phyloP scores from a whole-genome alignment of 768 basidiomycete genomes.

The Kwoniella heveanensis region DNA sequence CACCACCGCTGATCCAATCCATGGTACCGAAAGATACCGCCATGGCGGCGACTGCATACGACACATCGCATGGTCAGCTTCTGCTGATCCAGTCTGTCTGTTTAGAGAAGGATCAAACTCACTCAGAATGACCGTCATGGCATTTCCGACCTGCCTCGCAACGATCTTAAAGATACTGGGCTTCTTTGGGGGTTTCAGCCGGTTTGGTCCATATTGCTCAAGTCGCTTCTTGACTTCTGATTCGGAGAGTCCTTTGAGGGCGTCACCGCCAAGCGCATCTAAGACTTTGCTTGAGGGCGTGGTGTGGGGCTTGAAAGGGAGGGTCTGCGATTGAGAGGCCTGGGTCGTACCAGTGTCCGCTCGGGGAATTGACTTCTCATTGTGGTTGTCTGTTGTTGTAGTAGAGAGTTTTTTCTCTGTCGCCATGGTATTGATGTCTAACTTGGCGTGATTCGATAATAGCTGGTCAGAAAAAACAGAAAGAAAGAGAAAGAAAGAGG shows the following conservation, averaged over 20 bases:
- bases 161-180: constrained; percentile 49
- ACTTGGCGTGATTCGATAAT: neutral
- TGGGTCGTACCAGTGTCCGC: constrained; percentile 30
- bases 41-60: constrained; percentile 55
- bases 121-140: constrained; percentile 48
- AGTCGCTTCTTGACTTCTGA: constrained; percentile 38
- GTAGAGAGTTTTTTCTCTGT: constrained; percentile 17
- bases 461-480: neutral
- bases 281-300: constrained; percentile 46
- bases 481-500: constrained; percentile 5
- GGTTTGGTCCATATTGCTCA: constrained; percentile 51
- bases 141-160: constrained; percentile 52
- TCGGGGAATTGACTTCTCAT: constrained; percentile 23
- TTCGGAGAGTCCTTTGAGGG: constrained; percentile 46
- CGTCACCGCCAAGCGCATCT: constrained; percentile 43
- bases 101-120: constrained; percentile 12
- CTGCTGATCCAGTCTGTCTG: constrained; percentile 18
- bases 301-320: constrained; percentile 48
- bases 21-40: constrained; percentile 64
- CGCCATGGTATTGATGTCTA: constrained; percentile 5
- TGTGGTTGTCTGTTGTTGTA: neutral
- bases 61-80: neutral
- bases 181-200: constrained; percentile 51
- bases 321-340: constrained; percentile 23
- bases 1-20: constrained; percentile 63